phyloP scores from a whole-genome alignment of 1,284 basidiomycete species.

The Cystobasidium slooffiae region DNA sequence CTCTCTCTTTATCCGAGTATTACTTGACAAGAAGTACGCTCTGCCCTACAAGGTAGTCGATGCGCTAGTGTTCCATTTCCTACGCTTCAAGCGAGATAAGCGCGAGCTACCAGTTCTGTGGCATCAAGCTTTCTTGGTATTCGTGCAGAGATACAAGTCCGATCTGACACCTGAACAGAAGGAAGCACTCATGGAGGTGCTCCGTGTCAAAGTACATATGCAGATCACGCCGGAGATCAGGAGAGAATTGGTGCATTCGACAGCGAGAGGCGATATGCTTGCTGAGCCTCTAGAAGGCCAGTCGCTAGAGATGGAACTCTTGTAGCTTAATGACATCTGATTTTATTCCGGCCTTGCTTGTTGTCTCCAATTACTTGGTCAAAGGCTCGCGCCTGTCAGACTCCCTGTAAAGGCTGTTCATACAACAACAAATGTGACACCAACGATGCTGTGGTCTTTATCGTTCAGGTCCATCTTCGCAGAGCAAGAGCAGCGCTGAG shows the following conservation, averaged over 20 bases:
- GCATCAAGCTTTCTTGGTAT: conserved; percentile 96
- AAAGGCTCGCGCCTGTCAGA: too few species aligned
- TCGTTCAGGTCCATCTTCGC: conserved; percentile 2
- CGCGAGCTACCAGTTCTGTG: conserved; percentile 88
- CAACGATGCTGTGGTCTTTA: not conserved
- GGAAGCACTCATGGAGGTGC: conserved; percentile 91
- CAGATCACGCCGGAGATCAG: conserved; percentile 90
- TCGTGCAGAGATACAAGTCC: conserved; percentile 94
- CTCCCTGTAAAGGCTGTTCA: not conserved
- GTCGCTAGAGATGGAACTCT: conserved; percentile 49
- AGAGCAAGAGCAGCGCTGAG: not conserved
- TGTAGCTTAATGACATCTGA: conserved; percentile 30
- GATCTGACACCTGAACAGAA: conserved; percentile 98
- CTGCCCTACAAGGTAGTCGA: conserved; percentile 98
- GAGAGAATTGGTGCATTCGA: conserved; percentile 68
- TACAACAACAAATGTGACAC: not conserved
- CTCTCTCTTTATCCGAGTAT: conserved; percentile 93
- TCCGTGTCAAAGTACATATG: conserved; percentile 82
- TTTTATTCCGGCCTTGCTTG: too few species aligned
- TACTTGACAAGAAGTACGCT: conserved; percentile 98
- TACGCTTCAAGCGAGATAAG: conserved; percentile 71
- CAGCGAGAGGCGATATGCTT: conserved; percentile 60
- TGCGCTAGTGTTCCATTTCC: conserved; percentile 96
- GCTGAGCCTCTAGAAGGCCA: conserved; percentile 43
- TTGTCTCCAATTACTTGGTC: too few species aligned